Evolutionary conservation across 768 basidiomycete species (phyloP), one percentile per base, ranked within the genome.

Genomic region (Antrodiella citrinella): DNA sequence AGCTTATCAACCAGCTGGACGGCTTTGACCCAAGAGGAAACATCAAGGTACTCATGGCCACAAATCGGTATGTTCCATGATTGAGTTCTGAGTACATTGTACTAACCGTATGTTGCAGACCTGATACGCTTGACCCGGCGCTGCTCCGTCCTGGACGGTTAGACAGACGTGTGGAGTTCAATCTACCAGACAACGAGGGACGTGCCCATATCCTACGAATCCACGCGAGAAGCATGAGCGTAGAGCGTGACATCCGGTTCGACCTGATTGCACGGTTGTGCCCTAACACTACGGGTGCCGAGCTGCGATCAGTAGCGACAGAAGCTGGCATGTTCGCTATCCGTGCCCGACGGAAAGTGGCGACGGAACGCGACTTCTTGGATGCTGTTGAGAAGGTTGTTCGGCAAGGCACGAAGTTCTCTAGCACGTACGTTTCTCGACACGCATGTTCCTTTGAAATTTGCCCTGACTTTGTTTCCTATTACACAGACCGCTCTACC

Each of bases 311-410:
- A 21, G 96, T 99, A 5, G 93, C 94, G 13, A 99, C 95, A 7
- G 95, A 99, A 78, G 96, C 96, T 44, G 96, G 96, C n/a, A 98
- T 99, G 96, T 99, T 95, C 69, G 95, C 96, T 1, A 99, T 99
- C 62, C 87, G 96, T 52, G 89, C 91, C 42, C 77, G 96, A 59
- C 77, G 96, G 68, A 98, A 98, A 67, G 92, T 98, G 1, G 93
- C 94, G 0, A 92, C 92, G 4, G 96, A 99, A 65, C 85, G 91
- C 49, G 96, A 99, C 68, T 99, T 97, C 72, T 71, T 99, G 64
- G 93, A 96, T 56, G 88, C 93, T 10, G 95, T 99, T 2, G 96
- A 99, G 74, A 98, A 98, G 71, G 96, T 99, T 51, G 92, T 97
- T 38, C 78, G 91, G 60, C 93, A 97, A 70, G 94, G 94, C 22